Conservation (phyloP, 2,329 filamentous ascomycete genomes). For the Diaporthe batatas region DNA sequence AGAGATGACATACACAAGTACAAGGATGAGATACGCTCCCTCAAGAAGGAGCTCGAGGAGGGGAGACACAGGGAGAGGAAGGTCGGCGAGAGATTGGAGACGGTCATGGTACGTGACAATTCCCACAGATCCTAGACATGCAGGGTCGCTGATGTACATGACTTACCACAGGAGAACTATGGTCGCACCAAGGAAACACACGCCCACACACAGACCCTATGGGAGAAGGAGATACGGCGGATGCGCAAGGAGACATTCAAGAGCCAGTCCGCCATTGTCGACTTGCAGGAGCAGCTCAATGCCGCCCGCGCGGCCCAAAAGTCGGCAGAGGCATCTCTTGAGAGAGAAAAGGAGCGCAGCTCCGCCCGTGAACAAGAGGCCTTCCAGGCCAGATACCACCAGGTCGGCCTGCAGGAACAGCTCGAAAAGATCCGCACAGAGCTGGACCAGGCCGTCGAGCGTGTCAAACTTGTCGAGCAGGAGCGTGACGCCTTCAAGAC, state of each 20-base stretch:
- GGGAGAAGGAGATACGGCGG: slow-evolving; percentile 80
- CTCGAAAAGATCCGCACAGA: slow-evolving; percentile 40
- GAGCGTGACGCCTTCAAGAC: slow-evolving; percentile 82
- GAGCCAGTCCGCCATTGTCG: slow-evolving; percentile 76
- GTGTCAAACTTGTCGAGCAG: slow-evolving; percentile 75
- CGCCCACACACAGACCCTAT: slow-evolving; percentile 74
- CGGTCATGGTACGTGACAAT: slow-evolving; percentile 71
- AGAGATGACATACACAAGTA: slow-evolving; percentile 71
- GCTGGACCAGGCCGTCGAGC: slow-evolving; percentile 72
- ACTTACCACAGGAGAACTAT: slow-evolving; percentile 71
- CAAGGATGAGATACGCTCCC: slow-evolving; percentile 69
- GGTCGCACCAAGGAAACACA: slow-evolving; percentile 78
- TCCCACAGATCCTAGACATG: neutral
- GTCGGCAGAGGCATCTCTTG: slow-evolving; percentile 69
- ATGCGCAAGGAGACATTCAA: slow-evolving; percentile 81
- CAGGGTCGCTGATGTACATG: slow-evolving; percentile 1
- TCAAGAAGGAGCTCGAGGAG: slow-evolving; percentile 74
- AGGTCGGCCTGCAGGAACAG: slow-evolving; percentile 76
- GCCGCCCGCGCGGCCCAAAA: slow-evolving; percentile 67
- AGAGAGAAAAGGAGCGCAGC: slow-evolving; percentile 73
- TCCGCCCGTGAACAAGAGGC: slow-evolving; percentile 76
- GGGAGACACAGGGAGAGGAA: slow-evolving; percentile 74
- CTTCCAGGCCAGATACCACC: slow-evolving; percentile 75
- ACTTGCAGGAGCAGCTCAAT: slow-evolving; percentile 81
- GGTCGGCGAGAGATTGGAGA: slow-evolving; percentile 76